Evolutionary conservation across 2,329 filamentous ascomycete species (phyloP).

Genomic region (Escovopsis sp.): DNA sequence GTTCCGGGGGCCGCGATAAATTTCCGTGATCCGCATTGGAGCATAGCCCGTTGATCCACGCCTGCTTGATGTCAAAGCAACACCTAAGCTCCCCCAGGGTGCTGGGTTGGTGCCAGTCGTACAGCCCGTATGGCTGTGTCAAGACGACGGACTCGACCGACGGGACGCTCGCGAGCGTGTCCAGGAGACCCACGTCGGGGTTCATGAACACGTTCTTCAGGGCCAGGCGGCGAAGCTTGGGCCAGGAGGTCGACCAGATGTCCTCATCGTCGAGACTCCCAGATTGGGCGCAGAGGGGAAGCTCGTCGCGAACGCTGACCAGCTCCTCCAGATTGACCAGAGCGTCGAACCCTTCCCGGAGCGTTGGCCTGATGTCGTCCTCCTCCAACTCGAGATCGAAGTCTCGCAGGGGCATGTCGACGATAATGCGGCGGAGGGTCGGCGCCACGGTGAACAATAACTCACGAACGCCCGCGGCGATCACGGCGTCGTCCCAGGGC

Average conservation of each 20-base stretch:
- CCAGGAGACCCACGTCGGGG: neutral
- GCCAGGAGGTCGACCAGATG: constrained; percentile 9
- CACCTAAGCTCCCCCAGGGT: no score
- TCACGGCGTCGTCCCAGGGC: neutral
- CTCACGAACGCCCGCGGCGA: constrained; percentile 1
- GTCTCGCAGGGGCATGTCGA: constrained; percentile 11
- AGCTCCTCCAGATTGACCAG: constrained; percentile 12
- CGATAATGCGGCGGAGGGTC: constrained; percentile 4
- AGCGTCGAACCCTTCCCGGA: constrained; percentile 9
- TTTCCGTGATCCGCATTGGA: neutral
- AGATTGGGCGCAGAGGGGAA: constrained; percentile 3
- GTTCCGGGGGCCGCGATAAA: neutral
- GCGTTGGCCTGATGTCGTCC: constrained; percentile 2
- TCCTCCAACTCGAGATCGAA: constrained; percentile 1
- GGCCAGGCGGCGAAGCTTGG: constrained; percentile 9
- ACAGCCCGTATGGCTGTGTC: neutral
- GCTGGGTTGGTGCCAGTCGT: neutral
- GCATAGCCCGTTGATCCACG: constrained; percentile 2
- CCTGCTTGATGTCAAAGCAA: constrained; percentile 6
- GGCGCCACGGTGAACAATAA: constrained; percentile 1
- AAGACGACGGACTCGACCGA: constrained; percentile 5
- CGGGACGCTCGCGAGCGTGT: constrained; percentile 1
- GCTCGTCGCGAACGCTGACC: constrained; percentile 10
- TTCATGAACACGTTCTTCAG: constrained; percentile 5
- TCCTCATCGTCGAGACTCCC: constrained; percentile 1